Evolutionary conservation across 495 filamentous ascomycete species (phyloP), one percentile per base, ranked within the genome.

Genomic region (Jackrogersella minutella): DNA sequence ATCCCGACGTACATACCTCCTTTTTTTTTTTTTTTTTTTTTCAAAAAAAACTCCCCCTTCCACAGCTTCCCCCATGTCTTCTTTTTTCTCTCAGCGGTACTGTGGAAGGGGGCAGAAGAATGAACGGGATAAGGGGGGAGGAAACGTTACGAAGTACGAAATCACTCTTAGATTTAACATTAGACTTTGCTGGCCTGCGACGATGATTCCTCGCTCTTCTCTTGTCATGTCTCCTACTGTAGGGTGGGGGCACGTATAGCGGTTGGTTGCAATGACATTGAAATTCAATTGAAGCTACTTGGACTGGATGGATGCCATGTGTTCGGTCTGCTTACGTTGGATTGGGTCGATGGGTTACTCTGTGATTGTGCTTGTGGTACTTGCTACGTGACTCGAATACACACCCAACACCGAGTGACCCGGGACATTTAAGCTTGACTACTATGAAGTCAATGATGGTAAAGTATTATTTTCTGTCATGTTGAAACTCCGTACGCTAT

Each of bases 1-100:
- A 69, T 69, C 66, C 66, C 51, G 8, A 49, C 13, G 13, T 28
- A 47, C n/a, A n/a, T n/a, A n/a, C n/a, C n/a, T n/a, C n/a, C n/a
- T n/a, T n/a, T n/a, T n/a, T n/a, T n/a, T n/a, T n/a, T n/a, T n/a
- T n/a, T n/a, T n/a, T n/a, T n/a, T n/a, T n/a, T n/a, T n/a, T n/a
- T n/a, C n/a, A n/a, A n/a, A n/a, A n/a, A n/a, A n/a, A n/a, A n/a
- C 2, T 1, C 7, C 21, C 5, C 44, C 5, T 19, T 17, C 7
- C n/a, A 30, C 24, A 16, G 13, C 8, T 17, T 34, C 30, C 19
- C 19, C 30, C 10, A 46, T 59, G 24, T 54, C 28, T 28, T 24
- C 22, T 41, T 22, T 13, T 47, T 30, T 22, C 17, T 17, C 7
- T n/a, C n/a, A n/a, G n/a, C n/a, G n/a, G n/a, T n/a, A n/a, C n/a